Evolutionary conservation across 768 basidiomycete species (phyloP), one percentile per base, ranked within the genome.

Genomic region (Mycena galericulata): DNA sequence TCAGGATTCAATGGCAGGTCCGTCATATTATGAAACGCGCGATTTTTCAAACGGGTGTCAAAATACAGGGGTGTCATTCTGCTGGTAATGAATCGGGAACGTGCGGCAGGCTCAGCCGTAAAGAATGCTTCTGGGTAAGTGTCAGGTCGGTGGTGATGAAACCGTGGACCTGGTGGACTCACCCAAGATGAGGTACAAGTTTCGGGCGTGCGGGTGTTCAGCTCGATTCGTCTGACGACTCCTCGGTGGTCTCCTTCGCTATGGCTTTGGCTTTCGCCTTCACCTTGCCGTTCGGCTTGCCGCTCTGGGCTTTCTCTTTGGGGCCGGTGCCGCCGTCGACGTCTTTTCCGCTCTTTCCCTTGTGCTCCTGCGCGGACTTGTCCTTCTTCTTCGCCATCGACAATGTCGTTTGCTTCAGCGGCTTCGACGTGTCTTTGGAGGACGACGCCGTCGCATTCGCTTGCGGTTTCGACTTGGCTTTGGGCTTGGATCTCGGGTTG

Each of bases 101-200:
- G 69, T 20, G 55, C 27, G 17, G 51, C 29, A 20, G 55, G 56
- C n/a, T 15, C 15, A 17, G 62, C 47, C 2, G 36, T 8, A n/a
- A 69, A 69, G 38, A 65, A 65, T 4, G 43, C 24, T 0, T 30
- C 47, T 51, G 68, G 62, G 29, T 69, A 69, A 17, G 68, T 69
- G 22, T 65, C 58, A 56, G 68, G 68, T 17, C 62, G 55, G 14
- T 51, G 61, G 61, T 40, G 50, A 20, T 62, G 61, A 34, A 62
- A 53, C 50, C 61, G 61, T 41, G 49, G 61, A 32, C 61, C 36
- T 0, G 38, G 27, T 2, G 65, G 55, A 29, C 47, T 51, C 55
- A 65, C 62, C 50, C 49, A 45, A n/a, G 41, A 41, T 36, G n/a
- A n/a, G 17, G 34, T 49, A n/a, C 3, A 24, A 27, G 54, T 38